Base-by-base conservation (phyloP, 768 basidiomycete species). In the Mycena latifolia region DNA sequence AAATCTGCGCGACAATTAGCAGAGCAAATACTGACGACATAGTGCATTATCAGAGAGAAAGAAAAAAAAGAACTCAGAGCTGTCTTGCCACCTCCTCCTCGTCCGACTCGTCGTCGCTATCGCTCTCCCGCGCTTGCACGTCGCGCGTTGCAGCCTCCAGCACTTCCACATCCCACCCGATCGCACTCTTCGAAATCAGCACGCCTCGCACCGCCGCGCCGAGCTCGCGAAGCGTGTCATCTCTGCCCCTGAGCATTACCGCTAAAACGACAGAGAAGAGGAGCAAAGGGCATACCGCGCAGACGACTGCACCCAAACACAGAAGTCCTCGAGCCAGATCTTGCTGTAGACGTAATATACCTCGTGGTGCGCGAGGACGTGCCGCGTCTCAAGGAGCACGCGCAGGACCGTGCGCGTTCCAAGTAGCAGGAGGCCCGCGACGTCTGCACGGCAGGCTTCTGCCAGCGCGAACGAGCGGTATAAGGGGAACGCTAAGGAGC, bases 271-370 rank as follows among this genome's bases (percentile, higher is more conserved):
- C 50, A 33, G 25, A 52, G 57, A 12, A 28, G 48, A 22, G 24
- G 20, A 18, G 17, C 27, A 48, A 63, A 39, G 35, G 14, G 88
- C 65, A 14, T 71, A 94, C 93, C 84, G 87, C n/a, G 91, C 88
- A 70, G 82, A 82, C 11, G 85, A 80, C 71, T 93, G 90, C 37
- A 86, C 80, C 94, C 94, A 95, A n/a, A 89, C 85, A 69, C 91
- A 92, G 71, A 92, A 90, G 73, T 95, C 94, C 67, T 94, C 90
- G 47, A 94, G 70, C 94, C 94, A 96, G 33, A 94, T 86, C 75
- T 93, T 93, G 76, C 87, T 90, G 76, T 94, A 95, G n/a, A 94
- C 82, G 75, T 94, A 94, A 77, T 95, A 96, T 12, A 92, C 89
- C 67, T 93, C 93, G 69, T 94, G 92, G 71, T 87, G 89, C 72